Evolutionary conservation across 2,329 filamentous ascomycete species (phyloP).

Genomic region (Moelleriella libera): DNA sequence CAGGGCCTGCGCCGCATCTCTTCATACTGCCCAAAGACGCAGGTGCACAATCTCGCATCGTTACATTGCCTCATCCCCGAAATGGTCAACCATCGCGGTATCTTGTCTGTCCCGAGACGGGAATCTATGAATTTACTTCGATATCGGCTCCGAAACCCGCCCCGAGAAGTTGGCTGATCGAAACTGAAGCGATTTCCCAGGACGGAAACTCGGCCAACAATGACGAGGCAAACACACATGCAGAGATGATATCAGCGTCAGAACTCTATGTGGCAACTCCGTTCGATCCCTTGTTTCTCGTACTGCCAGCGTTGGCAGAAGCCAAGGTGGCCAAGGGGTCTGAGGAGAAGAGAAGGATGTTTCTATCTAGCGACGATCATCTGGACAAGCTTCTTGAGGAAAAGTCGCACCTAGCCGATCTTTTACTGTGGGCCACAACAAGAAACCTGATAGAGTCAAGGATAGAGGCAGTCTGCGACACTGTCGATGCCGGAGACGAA

Average conservation of each 20-base stretch:
- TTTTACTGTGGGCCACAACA: constrained; percentile 35
- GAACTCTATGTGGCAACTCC: constrained; percentile 74
- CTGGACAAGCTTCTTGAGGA: constrained; percentile 45
- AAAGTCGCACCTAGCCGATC: constrained; percentile 42
- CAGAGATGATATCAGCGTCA: constrained; percentile 44
- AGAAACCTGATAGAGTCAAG: constrained; percentile 44
- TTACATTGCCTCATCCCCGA: constrained; percentile 46
- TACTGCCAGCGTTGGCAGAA: constrained; percentile 56
- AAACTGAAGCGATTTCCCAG: constrained; percentile 12
- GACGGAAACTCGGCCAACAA: constrained; percentile 8
- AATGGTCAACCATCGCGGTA: constrained; percentile 41
- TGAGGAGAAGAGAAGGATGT: constrained; percentile 42
- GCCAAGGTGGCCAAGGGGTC: constrained; percentile 23
- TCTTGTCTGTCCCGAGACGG: constrained; percentile 45
- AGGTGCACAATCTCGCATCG: constrained; percentile 38
- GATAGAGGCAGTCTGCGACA: constrained; percentile 63
- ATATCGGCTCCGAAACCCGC: constrained; percentile 36
- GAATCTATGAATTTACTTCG: constrained; percentile 51
- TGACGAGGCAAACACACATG: constrained; percentile 6
- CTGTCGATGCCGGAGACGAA: constrained; percentile 70
- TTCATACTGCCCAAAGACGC: constrained; percentile 47
- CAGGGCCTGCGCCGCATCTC: constrained; percentile 33
- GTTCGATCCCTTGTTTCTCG: constrained; percentile 71
- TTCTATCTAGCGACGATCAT: constrained; percentile 58
- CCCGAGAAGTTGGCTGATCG: constrained; percentile 50